A percentile compares a stretch with the other conserved stretches of the same genome.
Conservation (phyloP, 345 rosid species). For the Punica granatum region DNA sequence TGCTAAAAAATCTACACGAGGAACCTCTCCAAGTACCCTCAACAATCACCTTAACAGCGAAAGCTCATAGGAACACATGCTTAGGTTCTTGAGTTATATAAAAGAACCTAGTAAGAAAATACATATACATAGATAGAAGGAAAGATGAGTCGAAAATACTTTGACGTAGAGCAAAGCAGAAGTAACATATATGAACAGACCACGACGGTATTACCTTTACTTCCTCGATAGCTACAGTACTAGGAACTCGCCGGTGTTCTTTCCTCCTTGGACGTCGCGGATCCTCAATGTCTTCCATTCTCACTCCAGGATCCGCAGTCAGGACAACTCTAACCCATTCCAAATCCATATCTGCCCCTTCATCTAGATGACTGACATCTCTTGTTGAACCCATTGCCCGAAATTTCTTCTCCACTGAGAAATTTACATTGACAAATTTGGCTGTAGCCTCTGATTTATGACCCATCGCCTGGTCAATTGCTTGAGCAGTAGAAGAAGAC, state of each 20-base stretch:
- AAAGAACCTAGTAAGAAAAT: not conserved
- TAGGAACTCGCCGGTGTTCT: constrained; percentile 99
- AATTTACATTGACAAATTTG: constrained; percentile 61
- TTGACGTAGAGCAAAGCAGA: not conserved
- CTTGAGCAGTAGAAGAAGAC: constrained; percentile 93
- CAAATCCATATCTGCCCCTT: constrained; percentile 39
- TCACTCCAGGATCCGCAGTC: constrained; percentile 68
- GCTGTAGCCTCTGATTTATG: constrained; percentile 62
- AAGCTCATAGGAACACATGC: not conserved
- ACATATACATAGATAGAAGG: not conserved
- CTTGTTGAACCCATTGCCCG: constrained; percentile 18
- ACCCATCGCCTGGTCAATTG: constrained; percentile 99
- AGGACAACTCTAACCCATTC: constrained; percentile 94
- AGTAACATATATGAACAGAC: not conserved
- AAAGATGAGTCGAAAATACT: not conserved
- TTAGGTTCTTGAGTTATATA: not conserved
- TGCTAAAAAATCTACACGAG: not conserved
- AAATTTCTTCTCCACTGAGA: constrained; percentile 48
- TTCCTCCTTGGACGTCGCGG: constrained; percentile 56
- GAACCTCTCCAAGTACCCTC: not conserved
- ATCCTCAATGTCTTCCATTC: constrained; percentile 67
- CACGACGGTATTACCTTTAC: constrained; percentile 56
- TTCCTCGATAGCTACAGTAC: constrained; percentile 98
- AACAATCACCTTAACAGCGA: not conserved
- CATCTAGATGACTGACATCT: constrained; percentile 15